Evolutionary conservation across 805 yeast species (phyloP), one percentile per base, ranked within the genome.

Genomic region (Candida alai): DNA sequence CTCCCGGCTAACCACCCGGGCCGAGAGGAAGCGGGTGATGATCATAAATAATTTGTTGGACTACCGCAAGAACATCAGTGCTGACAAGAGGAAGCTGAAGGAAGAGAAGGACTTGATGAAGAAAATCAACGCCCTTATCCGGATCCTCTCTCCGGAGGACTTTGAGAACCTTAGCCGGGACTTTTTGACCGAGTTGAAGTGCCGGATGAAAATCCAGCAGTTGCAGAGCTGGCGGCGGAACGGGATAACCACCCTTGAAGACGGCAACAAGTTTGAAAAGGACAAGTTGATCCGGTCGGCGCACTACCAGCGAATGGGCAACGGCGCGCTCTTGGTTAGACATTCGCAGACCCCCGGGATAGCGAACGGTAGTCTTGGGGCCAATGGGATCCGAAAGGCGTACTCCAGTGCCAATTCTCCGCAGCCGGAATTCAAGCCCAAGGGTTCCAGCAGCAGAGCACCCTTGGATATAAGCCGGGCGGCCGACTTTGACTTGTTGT

Each of bases 141-240:
- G 94, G 36, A 57, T 90, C 8, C 74, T 93, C 78, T 77, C 88
- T 1, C 79, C 86, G 4, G 69, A 73, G 20, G 98, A 93, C 63
- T 93, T 82, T 57, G 81, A 78, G 28, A 74, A 69, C 4, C 87
- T 93, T 50, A 63, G 80, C 4, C 76, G 73, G 20, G 95, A 84
- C 52, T 71, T 88, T 42, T 48, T 87, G 28, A 76, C 77, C 9
- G 98, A 93, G 59, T 70, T 86, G 33, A 79, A 78, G 46, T 78
- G 85, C 44, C 71, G 97, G 37, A 73, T 80, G 23, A 74, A 94
- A 42, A 88, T 93, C 31, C 84, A 82, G 34, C 96, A 88, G 58
- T 64, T 94, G 19, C 98, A 93, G 58, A 90, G 83, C 52, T 94
- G 96, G 87, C 74, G 99, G 43, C 73, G 80, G 31, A 82, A 86